A percentile compares a stretch with the other conserved stretches of the same genome.
phyloP scores from a whole-genome alignment of 164 flowering plant genomes.

The Saururus chinensis region DNA sequence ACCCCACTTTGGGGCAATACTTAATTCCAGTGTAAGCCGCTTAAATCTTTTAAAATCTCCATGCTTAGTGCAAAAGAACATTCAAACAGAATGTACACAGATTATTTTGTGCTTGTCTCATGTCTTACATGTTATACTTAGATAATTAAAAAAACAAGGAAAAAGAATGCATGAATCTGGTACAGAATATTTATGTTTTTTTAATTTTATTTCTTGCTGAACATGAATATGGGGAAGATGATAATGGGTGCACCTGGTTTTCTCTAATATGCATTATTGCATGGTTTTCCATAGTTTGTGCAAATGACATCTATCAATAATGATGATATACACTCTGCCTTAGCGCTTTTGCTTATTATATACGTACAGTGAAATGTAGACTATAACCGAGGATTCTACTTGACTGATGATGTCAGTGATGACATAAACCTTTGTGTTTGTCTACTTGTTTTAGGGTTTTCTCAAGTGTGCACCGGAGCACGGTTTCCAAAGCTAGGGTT shows the following conservation, averaged over 20 bases:
- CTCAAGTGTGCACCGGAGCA: neutral
- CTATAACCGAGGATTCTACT: neutral
- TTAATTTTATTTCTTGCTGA: no score
- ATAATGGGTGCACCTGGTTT: neutral
- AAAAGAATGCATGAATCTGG: no score
- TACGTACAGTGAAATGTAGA: neutral
- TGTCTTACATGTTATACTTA: neutral
- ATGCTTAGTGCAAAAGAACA: neutral
- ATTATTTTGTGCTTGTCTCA: neutral
- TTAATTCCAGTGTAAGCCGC: neutral
- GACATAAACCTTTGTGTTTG: constrained; percentile 3
- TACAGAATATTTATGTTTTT: no score
- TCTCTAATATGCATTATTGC: neutral
- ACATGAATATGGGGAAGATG: neutral
- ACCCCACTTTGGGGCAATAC: constrained; percentile 5
- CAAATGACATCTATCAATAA: neutral
- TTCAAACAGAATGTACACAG: neutral
- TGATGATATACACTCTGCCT: neutral
- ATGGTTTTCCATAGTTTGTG: neutral
- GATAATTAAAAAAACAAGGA: neutral
- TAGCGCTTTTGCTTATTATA: neutral
- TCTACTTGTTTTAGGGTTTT: neutral
- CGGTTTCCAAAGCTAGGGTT: no score
- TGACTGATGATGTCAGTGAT: constrained; percentile 7
- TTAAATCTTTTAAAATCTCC: neutral